phyloP scores from a whole-genome alignment of 2,329 filamentous ascomycete genomes.

The Pseudocercospora eumusae region DNA sequence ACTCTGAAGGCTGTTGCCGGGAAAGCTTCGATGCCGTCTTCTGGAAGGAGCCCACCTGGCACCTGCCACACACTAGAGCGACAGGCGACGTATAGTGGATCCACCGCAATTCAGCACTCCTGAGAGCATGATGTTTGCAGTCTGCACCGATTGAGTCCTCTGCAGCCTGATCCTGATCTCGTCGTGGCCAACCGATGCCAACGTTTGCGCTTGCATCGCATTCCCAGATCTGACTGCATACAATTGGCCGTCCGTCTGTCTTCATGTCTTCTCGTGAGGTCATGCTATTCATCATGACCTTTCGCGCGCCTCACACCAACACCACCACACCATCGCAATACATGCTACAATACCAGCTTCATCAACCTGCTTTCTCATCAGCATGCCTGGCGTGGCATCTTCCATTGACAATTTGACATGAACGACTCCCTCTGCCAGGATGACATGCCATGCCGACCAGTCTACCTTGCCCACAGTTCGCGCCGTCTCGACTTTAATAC shows the following conservation, averaged over 20 bases:
- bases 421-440: neutral
- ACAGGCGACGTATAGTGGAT: no score
- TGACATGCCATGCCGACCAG: conserved; percentile 7
- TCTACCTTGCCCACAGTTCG: conserved; percentile 5
- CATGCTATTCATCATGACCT: neutral
- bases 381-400: no score
- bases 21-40: conserved; percentile 5
- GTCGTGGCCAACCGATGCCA: neutral
- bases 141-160: no score
- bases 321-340: neutral
- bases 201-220: neutral
- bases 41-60: neutral
- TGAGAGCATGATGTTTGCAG: no score
- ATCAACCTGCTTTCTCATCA: neutral
- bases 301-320: neutral
- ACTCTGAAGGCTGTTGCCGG: neutral
- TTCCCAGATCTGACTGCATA: neutral
- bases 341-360: neutral
- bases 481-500: conserved; percentile 12
- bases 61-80: no score
- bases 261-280: no score
- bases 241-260: neutral
- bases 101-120: neutral
- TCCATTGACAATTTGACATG: neutral
- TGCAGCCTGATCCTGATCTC: conserved; percentile 5